Conservation (phyloP, 345 rosid species). For the Laguncularia racemosa region DNA sequence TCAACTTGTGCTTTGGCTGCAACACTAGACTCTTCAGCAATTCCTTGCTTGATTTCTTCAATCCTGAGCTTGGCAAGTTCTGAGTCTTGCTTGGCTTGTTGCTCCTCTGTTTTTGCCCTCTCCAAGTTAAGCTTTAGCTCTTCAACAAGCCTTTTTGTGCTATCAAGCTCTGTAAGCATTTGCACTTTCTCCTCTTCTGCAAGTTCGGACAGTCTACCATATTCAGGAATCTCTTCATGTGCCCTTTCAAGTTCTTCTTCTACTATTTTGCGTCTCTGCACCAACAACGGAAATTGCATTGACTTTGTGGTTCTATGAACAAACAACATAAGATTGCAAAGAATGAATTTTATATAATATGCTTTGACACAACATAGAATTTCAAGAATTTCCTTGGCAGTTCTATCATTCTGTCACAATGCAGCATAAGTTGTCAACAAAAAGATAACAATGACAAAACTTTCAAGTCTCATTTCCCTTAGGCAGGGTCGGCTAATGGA, state of each 20-base stretch:
- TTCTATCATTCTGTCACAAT: too few relatives aligned
- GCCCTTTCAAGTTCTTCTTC: slow-evolving; percentile 71
- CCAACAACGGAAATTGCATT: slow-evolving; percentile 6
- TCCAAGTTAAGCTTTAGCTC: slow-evolving; percentile 81
- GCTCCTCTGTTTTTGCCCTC: slow-evolving; percentile 85
- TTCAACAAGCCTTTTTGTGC: slow-evolving; percentile 72
- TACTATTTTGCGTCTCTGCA: slow-evolving; percentile 58
- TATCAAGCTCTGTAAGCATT: slow-evolving; percentile 66
- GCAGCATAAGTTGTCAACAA: too few relatives aligned
- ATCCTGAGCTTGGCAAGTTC: slow-evolving; percentile 83
- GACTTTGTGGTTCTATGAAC: not conserved
- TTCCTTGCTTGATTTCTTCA: slow-evolving; percentile 90
- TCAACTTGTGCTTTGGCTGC: slow-evolving; percentile 94
- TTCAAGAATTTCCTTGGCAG: too few relatives aligned
- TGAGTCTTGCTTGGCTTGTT: slow-evolving; percentile 90
- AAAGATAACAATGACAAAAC: too few relatives aligned
- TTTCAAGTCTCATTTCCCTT: too few relatives aligned
- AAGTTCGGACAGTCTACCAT: slow-evolving; percentile 39
- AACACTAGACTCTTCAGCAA: slow-evolving; percentile 79
- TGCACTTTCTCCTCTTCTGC: slow-evolving; percentile 55
- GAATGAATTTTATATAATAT: too few relatives aligned
- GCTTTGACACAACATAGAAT: too few relatives aligned
- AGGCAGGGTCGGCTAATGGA: too few relatives aligned
- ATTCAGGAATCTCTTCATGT: slow-evolving; percentile 64
- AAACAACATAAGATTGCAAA: not conserved